Evolutionary conservation across 352 stramenopile genomes (phyloP), one percentile per base, ranked within the genome.

Genomic region (Pythium periplocum): DNA sequence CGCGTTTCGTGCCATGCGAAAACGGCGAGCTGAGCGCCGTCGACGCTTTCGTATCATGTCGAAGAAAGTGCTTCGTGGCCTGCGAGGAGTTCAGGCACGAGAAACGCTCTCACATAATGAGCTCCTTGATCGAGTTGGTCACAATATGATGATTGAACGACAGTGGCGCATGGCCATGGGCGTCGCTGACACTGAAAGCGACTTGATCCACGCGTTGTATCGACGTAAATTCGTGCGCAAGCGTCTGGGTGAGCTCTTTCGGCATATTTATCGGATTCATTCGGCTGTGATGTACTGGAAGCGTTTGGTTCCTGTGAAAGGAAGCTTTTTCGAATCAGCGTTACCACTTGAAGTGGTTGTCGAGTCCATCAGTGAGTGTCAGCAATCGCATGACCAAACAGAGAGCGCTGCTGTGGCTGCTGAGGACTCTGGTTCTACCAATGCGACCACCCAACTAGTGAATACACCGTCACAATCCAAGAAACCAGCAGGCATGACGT

Each of bases 121-220:
- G 52, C 52, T 87, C 35, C 57, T 87, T 8, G 75, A 52, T 9
- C 68, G 77, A 36, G 70, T 77, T 48, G 69, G 66, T 11, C 75
- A 83, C 60, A 85, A 87, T 51, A 64, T 87, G 51, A 71, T 81
- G 48, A 75, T 87, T 43, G 77, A 86, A 52, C 65, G 66, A 7
- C 77, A 87, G 60, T 87, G 77, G 77, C 72, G 77, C 11, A 71
- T 67, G 46, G 74, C 77, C 7, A 84, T 87, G 72, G 77, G 77
- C 33, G 60, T 87, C 36, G 61, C 66, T 35, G 77, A 84, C 52
- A 74, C 65, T 1, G 77, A 84, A 45, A 85, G 51, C 48, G 66
- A 69, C 44, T 43, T 87, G 1, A 66, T 87, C 38, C 63, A 65
- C 32, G 77, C 74, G n/a, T 44, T 87, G 4, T 87, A 87, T 33